Base-by-base conservation (phyloP, 352 stramenopile species). In the Phytophthora crassamura region DNA sequence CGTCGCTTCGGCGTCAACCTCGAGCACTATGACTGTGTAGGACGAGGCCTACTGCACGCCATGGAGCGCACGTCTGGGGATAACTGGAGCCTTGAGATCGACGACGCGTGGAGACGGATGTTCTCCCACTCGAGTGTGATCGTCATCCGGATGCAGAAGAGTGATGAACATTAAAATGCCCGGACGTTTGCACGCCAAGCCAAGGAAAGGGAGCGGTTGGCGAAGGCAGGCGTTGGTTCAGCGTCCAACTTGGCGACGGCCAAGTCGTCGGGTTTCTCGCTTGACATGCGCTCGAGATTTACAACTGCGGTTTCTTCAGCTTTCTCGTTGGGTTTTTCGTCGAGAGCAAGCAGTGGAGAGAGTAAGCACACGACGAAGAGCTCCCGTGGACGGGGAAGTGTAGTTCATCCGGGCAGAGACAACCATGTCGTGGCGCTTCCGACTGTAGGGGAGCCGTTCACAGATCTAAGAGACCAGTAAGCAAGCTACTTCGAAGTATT, bases 1-100 rank as follows among this genome's bases (percentile, higher is more conserved):
- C 65, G 56, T 2, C 67, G 74, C 8, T 83, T 87, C 42, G 78
- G 78, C n/a, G 75, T 87, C 7, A 81, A 83, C 41, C 38, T 78
- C 2, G 70, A 87, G 36, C 67, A 84, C 57, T 84, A 59, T 48
- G 67, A 84, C 34, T 67, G 68, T 11, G 64, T 84, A 4, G 75
- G 75, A 12, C 43, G 43, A 0, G 75, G 67, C n/a, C 66, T 87
- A 0, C 20, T 87, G 8, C 70, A 79, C 25, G 75, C 78, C 0
- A 81, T 87, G 73, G 47, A 83, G 36, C 68, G 59, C 5, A 72
- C 66, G 1, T 86, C 74, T 5, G 74, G 57, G 0, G 47, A 71
- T 6, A 59, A 75, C 25, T 86, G 72, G 77, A 78, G 61, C 16
- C 42, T 55, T 0, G 72, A 76, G 30, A 77, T 86, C 35, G 69